These are phyloP conservation scores for Pseudisothecium myosuroides DNA, from an alignment of 225 moss, liverwort and hornwort genomes.

Conservation along the genomic window DNA sequence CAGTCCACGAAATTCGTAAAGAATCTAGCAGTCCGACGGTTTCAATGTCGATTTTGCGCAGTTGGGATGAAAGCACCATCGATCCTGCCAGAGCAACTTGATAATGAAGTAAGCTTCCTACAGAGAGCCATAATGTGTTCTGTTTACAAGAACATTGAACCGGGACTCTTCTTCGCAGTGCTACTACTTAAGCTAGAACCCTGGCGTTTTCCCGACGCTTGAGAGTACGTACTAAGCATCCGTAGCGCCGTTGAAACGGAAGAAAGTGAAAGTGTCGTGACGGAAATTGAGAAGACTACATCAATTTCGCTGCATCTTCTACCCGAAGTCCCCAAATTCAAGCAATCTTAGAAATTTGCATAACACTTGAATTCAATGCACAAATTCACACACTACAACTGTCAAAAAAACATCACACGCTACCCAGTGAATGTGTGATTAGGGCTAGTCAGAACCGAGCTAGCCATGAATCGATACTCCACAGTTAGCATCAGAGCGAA, in stretches of 20 bases:
- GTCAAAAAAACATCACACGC: background rate
- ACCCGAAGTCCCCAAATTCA: background rate
- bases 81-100: conserved; percentile 1
- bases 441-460: background rate
- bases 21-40: background rate
- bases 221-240: background rate
- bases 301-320: background rate
- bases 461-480: background rate
- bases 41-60: background rate
- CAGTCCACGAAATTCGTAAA: background rate
- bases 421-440: background rate
- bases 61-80: background rate
- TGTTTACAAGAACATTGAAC: background rate
- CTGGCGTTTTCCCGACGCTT: background rate
- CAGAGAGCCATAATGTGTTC: background rate
- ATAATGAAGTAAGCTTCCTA: background rate
- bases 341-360: background rate
- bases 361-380: background rate
- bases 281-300: background rate
- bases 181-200: background rate
- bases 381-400: background rate
- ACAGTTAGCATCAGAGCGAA: background rate
- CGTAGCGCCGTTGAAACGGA: background rate
- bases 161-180: background rate
- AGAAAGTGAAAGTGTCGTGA: background rate